Evolutionary conservation across 768 basidiomycete species (phyloP).

Genomic region (Rhodotorula graminis): DNA sequence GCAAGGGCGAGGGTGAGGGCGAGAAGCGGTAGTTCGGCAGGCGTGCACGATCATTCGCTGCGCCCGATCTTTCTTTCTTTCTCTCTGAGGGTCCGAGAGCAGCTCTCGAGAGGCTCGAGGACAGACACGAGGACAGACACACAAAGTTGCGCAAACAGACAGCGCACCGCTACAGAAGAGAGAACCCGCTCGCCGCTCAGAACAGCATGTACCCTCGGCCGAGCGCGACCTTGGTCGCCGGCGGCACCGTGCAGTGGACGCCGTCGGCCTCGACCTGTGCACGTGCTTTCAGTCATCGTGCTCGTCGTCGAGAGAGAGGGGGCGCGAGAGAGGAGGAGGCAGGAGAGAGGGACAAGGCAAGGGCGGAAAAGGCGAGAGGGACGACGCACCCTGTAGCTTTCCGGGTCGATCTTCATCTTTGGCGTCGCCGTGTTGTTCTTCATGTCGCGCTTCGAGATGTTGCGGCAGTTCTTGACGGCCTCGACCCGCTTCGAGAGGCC

Average conservation of each 20-base stretch:
- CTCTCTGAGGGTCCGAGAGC: no score
- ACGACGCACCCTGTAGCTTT: slow-evolving; percentile 69
- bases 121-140: not conserved
- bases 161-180: not conserved
- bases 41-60: not conserved
- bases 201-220: slow-evolving; percentile 34
- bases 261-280: slow-evolving; percentile 47
- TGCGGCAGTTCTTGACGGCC: slow-evolving; percentile 70
- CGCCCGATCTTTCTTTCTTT: not conserved
- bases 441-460: slow-evolving; percentile 79
- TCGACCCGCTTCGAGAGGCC: slow-evolving; percentile 65
- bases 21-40: not conserved
- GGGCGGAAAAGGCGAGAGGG: no score
- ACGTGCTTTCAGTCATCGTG: no score
- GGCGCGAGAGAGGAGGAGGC: no score
- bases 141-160: not conserved
- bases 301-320: not conserved
- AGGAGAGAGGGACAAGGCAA: no score
- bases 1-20: slow-evolving; percentile 2
- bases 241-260: slow-evolving; percentile 49
- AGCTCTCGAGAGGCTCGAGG: no score
- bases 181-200: not conserved
- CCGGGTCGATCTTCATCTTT: slow-evolving; percentile 82
- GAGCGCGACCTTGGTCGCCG: slow-evolving; percentile 49
- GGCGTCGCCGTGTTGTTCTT: slow-evolving; percentile 84